Evolutionary conservation across 371 early-diverging fungal genomes (phyloP), one percentile per base, ranked within the genome.

Genomic region (Syncephalastrum monosporum): DNA sequence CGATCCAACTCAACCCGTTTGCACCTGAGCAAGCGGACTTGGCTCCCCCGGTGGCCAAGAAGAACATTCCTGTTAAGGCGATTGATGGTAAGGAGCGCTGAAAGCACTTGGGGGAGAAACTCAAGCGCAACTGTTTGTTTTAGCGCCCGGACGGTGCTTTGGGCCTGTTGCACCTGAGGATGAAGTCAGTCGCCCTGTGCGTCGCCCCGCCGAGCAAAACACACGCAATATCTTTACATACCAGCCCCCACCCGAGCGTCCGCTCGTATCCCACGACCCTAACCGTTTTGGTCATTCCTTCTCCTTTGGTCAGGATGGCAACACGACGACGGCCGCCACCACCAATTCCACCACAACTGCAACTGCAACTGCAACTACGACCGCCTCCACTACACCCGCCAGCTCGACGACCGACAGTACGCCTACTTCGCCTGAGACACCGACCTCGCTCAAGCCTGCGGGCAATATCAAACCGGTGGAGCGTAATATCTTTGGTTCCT

Each of bases 181-280:
- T 59, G 67, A 74, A 48, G 70, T 70, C 8, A 24, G 49, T 21
- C 65, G 53, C 4, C 53, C 74, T 7, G 55, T 61, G 4, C 60
- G 55, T n/a, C 44, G 63, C 15, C 68, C 67, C 21, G 57, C 70
- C 16, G 64, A 58, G 13, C 60, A 60, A 8, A 67, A 69, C 42
- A 42, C 51, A 25, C 65, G 77, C 14, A 72, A 77, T 50, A 77
- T 77, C 42, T 77, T 77, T 38, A 64, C 78, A 10, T 77, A 74
- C 41, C 56, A 70, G 33, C 78, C 78, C 16, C 72, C 72, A 23
- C 47, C 55, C 16, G 53, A 57, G 33, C 57, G 65, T 44, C 73
- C 71, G 15, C 44, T 70, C 1, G 75, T 74, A 6, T 59, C 64
- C 4, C 63, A 71, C 27, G 55, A 73, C 7, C 67, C 72, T 15